These are phyloP conservation scores for Syncephalastrum monosporum DNA, from an alignment of 371 early-diverging fungal genomes.

Conservation along the genomic window DNA sequence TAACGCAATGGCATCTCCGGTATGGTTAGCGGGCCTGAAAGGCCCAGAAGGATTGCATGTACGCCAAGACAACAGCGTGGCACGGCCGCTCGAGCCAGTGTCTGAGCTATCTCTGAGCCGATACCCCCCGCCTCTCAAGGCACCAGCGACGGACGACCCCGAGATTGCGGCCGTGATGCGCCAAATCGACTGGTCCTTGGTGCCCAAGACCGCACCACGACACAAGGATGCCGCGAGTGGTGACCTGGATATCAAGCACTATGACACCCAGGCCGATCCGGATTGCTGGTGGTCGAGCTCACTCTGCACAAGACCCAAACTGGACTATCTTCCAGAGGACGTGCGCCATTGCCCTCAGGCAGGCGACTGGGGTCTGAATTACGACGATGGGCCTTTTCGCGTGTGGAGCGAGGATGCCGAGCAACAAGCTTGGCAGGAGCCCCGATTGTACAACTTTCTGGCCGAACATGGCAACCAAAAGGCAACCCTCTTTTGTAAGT, in stretches of 20 bases:
- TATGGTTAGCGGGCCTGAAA: conserved; percentile 11
- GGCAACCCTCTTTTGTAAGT: conserved; percentile 20
- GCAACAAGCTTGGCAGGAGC: conserved; percentile 10
- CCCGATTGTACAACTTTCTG: conserved; percentile 17
- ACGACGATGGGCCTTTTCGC: conserved; percentile 19
- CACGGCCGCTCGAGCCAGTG: conserved; percentile 4
- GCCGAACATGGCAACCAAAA: conserved; percentile 15
- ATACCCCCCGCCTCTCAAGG: conserved; percentile 14
- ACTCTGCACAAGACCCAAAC: conserved; percentile 18
- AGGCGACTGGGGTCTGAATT: conserved; percentile 30
- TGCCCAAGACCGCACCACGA: conserved; percentile 25
- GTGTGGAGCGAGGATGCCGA: conserved; percentile 13
- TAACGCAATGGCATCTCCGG: conserved; percentile 16
- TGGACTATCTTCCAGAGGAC: conserved; percentile 19
- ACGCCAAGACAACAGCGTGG: conserved; percentile 1
- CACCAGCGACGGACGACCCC: conserved; percentile 23
- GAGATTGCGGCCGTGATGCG: conserved; percentile 35
- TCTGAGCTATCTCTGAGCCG: background rate
- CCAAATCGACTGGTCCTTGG: conserved; percentile 39
- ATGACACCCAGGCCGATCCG: conserved; percentile 12
- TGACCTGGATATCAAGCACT: conserved; percentile 5
- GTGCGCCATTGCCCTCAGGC: conserved; percentile 17
- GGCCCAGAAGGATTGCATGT: too few relatives aligned
- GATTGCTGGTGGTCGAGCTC: conserved; percentile 30
- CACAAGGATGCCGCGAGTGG: conserved; percentile 10